These are phyloP conservation scores for Saccharomyces uvarum DNA, from an alignment of 1,139 yeast species.

Conservation along the genomic window DNA sequence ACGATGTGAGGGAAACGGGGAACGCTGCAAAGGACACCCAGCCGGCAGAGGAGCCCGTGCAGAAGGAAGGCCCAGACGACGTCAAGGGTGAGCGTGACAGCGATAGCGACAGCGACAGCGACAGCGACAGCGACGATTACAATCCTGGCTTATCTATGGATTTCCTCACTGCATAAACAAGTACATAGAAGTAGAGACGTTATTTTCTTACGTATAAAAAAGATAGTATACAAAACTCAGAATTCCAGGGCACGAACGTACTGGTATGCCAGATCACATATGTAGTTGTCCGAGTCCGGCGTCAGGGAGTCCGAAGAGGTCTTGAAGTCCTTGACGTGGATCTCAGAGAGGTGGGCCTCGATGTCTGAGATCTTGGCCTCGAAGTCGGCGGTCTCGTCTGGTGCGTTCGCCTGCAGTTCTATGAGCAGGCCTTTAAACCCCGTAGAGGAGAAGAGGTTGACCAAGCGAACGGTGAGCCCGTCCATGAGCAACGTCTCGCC, in stretches of 20 bases:
- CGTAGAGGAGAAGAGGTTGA: slow-evolving; percentile 28
- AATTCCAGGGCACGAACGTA: slow-evolving; percentile 26
- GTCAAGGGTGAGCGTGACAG: slow-evolving; percentile 10
- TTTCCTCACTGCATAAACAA: slow-evolving; percentile 8
- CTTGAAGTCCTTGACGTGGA: slow-evolving; percentile 19
- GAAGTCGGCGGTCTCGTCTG: background rate
- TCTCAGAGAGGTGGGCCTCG: slow-evolving; percentile 14
- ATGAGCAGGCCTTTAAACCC: slow-evolving; percentile 31
- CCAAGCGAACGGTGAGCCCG: slow-evolving; percentile 19
- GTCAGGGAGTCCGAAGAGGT: slow-evolving; percentile 15
- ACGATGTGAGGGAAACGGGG: slow-evolving; percentile 7
- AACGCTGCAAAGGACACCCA: slow-evolving; percentile 15
- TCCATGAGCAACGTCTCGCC: slow-evolving; percentile 27
- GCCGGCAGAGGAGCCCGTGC: slow-evolving; percentile 4
- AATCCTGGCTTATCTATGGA: slow-evolving; percentile 25
- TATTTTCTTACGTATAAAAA: background rate
- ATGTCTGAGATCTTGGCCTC: slow-evolving; percentile 11
- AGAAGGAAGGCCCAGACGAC: slow-evolving; percentile 3
- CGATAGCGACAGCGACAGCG: slow-evolving; percentile 10
- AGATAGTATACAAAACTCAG: slow-evolving; percentile 2
- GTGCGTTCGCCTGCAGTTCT: slow-evolving; percentile 16
- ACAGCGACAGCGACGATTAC: slow-evolving; percentile 19
- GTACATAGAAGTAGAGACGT: background rate
- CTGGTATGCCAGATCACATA: slow-evolving; percentile 27
- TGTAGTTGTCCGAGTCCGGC: slow-evolving; percentile 8